Evolutionary conservation across 208 protist genomes (phyloP).

Genomic region (Phytomonas francai): DNA sequence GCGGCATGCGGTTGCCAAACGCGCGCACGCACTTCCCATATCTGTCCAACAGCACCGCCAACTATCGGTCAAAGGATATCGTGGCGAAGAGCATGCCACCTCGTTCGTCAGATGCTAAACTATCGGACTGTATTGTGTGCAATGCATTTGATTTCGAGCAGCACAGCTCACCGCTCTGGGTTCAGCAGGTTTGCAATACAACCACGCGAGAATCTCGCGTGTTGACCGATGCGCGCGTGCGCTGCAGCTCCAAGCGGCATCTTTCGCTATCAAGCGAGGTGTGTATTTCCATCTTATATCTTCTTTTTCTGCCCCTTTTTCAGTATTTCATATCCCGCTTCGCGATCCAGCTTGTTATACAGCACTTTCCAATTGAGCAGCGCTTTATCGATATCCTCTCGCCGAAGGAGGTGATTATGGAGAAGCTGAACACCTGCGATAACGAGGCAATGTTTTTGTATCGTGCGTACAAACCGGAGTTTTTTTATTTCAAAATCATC

Average conservation of each 20-base stretch:
- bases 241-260: constrained; percentile 29
- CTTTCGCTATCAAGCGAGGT: constrained; percentile 20
- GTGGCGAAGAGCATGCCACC: no score
- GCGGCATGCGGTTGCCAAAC: constrained; percentile 21
- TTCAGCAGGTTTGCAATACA: constrained; percentile 24
- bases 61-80: neutral
- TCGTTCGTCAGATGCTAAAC: no score
- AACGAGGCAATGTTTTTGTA: constrained; percentile 56
- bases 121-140: constrained; percentile 31
- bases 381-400: constrained; percentile 50
- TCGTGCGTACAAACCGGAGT: constrained; percentile 44
- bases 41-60: neutral
- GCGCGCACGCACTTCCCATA: constrained; percentile 29
- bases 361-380: constrained; percentile 57
- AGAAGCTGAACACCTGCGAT: constrained; percentile 48
- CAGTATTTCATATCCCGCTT: constrained; percentile 40
- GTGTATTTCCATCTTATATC: constrained; percentile 39
- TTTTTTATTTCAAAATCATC: constrained; percentile 42
- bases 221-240: constrained; percentile 42
- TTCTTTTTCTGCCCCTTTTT: constrained; percentile 38
- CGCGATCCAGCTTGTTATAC: constrained; percentile 33
- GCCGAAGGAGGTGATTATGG: constrained; percentile 45
- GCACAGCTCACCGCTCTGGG: constrained; percentile 25
- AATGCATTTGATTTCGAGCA: constrained; percentile 33
- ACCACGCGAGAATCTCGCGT: constrained; percentile 21